Percentiles rank a stretch among this genome's conserved stretches.
phyloP scores from a whole-genome alignment of 495 filamentous ascomycete genomes.

The Tuber indicum region DNA sequence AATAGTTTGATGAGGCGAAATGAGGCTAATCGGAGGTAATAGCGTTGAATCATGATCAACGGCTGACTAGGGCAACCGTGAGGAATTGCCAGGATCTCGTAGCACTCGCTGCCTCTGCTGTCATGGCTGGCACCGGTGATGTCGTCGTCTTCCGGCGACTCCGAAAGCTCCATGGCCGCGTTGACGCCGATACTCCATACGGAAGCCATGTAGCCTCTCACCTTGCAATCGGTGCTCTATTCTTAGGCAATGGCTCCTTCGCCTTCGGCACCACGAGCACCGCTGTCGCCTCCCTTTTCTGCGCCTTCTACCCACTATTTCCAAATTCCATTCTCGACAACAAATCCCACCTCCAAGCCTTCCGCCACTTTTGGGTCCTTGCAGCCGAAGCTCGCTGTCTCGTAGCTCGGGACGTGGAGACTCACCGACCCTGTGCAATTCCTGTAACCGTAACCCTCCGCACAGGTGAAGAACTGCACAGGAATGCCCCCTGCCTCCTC shows the following conservation, averaged over 20 bases:
- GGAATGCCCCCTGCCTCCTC: slow-evolving; percentile 69
- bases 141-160: slow-evolving; percentile 81
- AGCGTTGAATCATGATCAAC: slow-evolving; percentile 67
- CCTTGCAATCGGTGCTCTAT: slow-evolving; percentile 83
- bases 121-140: slow-evolving; percentile 95
- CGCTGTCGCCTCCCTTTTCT: slow-evolving; percentile 76
- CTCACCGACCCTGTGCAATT: slow-evolving; percentile 65
- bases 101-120: slow-evolving; percentile 70
- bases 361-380: slow-evolving; percentile 95
- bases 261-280: slow-evolving; percentile 87
- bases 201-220: slow-evolving; percentile 90
- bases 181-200: slow-evolving; percentile 76
- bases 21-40: slow-evolving; percentile 10
- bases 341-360: slow-evolving; percentile 88
- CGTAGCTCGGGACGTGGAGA: slow-evolving; percentile 75
- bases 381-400: slow-evolving; percentile 86
- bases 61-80: slow-evolving; percentile 70
- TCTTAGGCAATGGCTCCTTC: slow-evolving; percentile 82
- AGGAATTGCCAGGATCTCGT: slow-evolving; percentile 84
- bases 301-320: slow-evolving; percentile 90
- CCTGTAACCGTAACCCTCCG: slow-evolving; percentile 57
- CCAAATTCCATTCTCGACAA: slow-evolving; percentile 85
- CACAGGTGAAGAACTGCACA: slow-evolving; percentile 46
- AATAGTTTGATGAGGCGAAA: background rate
- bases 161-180: slow-evolving; percentile 78